Percentiles rank a stretch among this genome's conserved stretches.
phyloP scores from a whole-genome alignment of 148 eudicot species.

The Drosera capensis region DNA sequence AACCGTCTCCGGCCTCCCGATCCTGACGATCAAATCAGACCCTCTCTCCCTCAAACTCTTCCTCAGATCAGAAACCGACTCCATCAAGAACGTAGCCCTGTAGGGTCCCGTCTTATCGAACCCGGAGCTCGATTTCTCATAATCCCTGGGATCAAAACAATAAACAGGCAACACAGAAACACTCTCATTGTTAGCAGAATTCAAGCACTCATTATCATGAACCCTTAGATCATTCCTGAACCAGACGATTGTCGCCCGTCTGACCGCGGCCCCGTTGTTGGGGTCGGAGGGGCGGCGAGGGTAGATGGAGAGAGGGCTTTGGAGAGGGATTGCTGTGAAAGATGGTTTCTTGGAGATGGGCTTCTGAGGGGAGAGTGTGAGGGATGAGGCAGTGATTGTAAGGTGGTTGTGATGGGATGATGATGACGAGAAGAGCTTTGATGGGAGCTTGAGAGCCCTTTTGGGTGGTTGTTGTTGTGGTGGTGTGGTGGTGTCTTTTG shows the following conservation, averaged over 20 bases:
- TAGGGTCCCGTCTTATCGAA: conserved; percentile 92
- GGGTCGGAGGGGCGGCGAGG: conserved; percentile 77
- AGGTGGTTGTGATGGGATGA: no score
- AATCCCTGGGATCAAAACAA: conserved; percentile 82
- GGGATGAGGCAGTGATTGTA: conserved; percentile 42
- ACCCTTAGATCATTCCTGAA: conserved; percentile 78
- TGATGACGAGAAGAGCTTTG: conserved; percentile 42
- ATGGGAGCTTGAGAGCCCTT: conserved; percentile 41
- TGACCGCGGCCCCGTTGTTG: conserved; percentile 39
- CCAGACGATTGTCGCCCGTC: conserved; percentile 69
- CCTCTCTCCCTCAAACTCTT: conserved; percentile 56
- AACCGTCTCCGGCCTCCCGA: conserved; percentile 75
- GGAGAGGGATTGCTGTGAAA: conserved; percentile 50
- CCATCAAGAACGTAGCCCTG: conserved; percentile 62
- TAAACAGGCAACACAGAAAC: conserved; percentile 65
- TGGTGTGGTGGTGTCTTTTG: conserved; percentile 23
- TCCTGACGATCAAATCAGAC: conserved; percentile 76
- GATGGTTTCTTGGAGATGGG: conserved; percentile 35
- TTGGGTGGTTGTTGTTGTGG: conserved; percentile 3
- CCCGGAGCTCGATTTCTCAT: conserved; percentile 74
- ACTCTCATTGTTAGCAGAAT: conserved; percentile 59
- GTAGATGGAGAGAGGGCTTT: conserved; percentile 38
- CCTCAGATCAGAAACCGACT: conserved; percentile 61
- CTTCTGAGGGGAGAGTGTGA: conserved; percentile 25
- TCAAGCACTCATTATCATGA: conserved; percentile 68